Base-by-base conservation (phyloP, 495 filamentous ascomycete genomes). In the Ramalina intermedia region DNA sequence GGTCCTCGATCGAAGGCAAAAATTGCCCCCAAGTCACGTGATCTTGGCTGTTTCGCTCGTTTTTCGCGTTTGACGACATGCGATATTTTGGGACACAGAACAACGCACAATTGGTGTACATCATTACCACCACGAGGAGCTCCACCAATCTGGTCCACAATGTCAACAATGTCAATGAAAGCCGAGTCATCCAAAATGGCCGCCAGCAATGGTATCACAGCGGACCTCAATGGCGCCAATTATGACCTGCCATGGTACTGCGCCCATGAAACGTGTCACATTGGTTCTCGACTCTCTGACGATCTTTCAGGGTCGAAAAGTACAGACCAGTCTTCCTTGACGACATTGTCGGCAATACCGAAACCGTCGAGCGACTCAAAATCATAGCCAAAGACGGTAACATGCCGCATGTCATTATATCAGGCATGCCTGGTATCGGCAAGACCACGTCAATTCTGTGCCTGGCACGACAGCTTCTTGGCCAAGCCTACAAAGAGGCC, bases 331-430 rank as follows among this genome's bases (percentile, higher is more conserved):
- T 89, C 44, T 85, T 87, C 69, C 82, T 99, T 33, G 87, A 96
- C 68, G 91, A 99, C 61, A 79, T 99, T 43, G 93, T 96, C 47
- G 91, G 91, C 52, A 99, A 99, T 62, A 93, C 81, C 12, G 91
- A 99, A 63, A 99, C 91, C 0, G 82, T 99, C 56, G 93, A 96
- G 65, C 84, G 91, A 17, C 71, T 99, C 55, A 96, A 99, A 64
- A 96, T 99, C 56, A 99, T 99, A 55, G 89, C 93, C 16, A 91
- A 88, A 65, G 91, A 99, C 71, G 91, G 91, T 57, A 99, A 99
- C 68, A 95, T 99, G 86, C 91, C 91, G 6, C 91, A 99, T 66
- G 72, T 99, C 61, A 99, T 99, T 65, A 99, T 99, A 59, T 95
- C 88, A 8, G 91, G 91, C 51, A 96, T 95, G 91, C 91, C 91